Conservation (phyloP, 225 moss, liverwort and hornwort genomes). For the Polytrichum commune region DNA sequence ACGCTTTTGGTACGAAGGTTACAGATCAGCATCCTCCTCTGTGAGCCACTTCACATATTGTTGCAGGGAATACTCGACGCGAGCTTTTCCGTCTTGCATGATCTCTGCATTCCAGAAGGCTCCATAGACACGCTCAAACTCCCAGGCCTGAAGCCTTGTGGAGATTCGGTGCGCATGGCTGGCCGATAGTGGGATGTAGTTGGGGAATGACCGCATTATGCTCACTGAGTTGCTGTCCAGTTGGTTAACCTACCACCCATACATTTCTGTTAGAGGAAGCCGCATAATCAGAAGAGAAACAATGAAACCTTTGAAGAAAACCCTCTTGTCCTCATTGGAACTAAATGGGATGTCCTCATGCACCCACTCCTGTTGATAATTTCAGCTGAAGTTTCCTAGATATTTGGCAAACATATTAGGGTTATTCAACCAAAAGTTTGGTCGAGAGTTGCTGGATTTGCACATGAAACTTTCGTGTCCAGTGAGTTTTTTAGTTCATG, state of each 20-base stretch:
- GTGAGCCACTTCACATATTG: constrained; percentile 67
- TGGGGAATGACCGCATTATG: constrained; percentile 93
- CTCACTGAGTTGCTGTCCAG: constrained; percentile 65
- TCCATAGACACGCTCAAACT: constrained; percentile 74
- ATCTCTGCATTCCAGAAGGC: constrained; percentile 69
- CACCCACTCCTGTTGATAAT: too few species aligned
- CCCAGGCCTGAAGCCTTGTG: constrained; percentile 41
- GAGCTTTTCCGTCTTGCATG: constrained; percentile 50
- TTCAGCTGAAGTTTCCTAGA: too few species aligned
- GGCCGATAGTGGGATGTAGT: constrained; percentile 67
- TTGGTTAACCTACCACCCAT: constrained; percentile 45
- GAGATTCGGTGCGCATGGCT: constrained; percentile 57
- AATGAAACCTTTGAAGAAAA: too few species aligned
- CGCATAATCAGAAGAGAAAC: too few species aligned
- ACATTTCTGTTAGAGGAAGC: too few species aligned
- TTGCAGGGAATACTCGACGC: constrained; percentile 62
- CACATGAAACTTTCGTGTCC: too few species aligned
- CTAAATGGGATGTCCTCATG: too few species aligned
- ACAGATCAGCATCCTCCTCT: constrained; percentile 53
- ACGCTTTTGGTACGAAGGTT: background rate
- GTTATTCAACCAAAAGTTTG: too few species aligned
- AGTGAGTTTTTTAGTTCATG: too few species aligned
- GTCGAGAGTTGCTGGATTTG: too few species aligned
- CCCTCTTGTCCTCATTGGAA: too few species aligned
- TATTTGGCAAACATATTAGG: too few species aligned